Base-by-base conservation (phyloP, 78 protist species). In the Dictyostelium citrinum region DNA sequence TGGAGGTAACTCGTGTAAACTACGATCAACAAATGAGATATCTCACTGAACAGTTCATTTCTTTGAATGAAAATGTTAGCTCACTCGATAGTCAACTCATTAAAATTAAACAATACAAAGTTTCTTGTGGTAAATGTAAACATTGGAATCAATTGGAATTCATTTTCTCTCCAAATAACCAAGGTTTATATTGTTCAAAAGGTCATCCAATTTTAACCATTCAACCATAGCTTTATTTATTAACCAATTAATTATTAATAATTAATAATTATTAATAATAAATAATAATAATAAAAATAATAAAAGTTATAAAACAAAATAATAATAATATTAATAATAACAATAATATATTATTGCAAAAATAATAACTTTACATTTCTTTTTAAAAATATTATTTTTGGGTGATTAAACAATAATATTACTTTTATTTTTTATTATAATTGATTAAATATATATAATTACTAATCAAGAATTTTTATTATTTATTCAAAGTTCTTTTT, bases 141-240 rank as follows among this genome's bases (percentile, higher is more conserved):
- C 58, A 55, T 45, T 88, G 93, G 93, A 88, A 88, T 49, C 68
- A 67, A n/a, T 58, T 88, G 41, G 93, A 88, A 22, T 45, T 41
- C 55, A 27, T 88, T 20, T 88, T 88, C 60, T 58, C 93, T 8
- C 81, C 93, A 24, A 83, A 88, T 4, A 88, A 88, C 12, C 80
- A 43, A 27, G 33, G 31, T 31, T 60, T 88, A 22, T 64, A 45
- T 68, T 88, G 93, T 46, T 67, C 43, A 17, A 88, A 88, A 46
- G 93, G 93, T 24, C 93, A 88, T 78, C 93, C 93, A 45, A 33
- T 88, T 78, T 75, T 60, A 88, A 78, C 93, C 3, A 76, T 88
- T 20, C 77, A 61, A 31, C 83, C 67, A 24, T 84, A 75, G 41
- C 4, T 39, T 1, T 39, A 39, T 43, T 43, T 43, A 43, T 43